phyloP scores from a whole-genome alignment of 441 rosid genomes.

The Eruca vesicaria region DNA sequence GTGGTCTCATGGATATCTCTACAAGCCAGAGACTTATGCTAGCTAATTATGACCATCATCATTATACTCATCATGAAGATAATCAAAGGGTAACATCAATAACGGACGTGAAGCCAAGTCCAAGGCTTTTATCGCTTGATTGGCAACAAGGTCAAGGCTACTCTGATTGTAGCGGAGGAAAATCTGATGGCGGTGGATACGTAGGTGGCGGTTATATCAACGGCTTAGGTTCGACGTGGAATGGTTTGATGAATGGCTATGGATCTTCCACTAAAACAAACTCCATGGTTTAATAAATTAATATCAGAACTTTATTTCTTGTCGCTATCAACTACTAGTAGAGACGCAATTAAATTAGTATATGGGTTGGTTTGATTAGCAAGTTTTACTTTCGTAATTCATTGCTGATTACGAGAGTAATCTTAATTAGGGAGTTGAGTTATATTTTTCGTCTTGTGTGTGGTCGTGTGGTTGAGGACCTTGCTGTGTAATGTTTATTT shows the following conservation, averaged over 20 bases:
- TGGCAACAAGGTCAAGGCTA: conserved; percentile 79
- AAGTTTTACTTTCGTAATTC: neutral
- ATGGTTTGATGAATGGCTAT: conserved; percentile 67
- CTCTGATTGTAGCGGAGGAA: conserved; percentile 38
- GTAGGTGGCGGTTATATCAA: conserved; percentile 45
- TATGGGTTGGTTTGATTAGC: conserved; percentile 13
- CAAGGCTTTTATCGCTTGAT: conserved; percentile 70
- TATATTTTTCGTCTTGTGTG: neutral
- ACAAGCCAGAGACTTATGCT: conserved; percentile 62
- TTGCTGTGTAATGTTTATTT: too few species aligned
- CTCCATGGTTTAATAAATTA: conserved; percentile 48
- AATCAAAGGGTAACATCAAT: conserved; percentile 38
- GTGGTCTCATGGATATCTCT: conserved; percentile 49
- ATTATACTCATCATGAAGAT: conserved; percentile 28
- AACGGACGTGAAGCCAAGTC: conserved; percentile 72
- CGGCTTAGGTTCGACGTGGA: conserved; percentile 70
- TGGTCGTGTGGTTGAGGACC: too few species aligned
- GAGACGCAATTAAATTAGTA: conserved; percentile 11
- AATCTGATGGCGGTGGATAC: conserved; percentile 27
- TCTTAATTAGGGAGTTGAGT: neutral
- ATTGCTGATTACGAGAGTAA: too few species aligned
- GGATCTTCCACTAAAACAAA: conserved; percentile 65
- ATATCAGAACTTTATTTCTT: neutral
- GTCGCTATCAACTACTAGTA: conserved; percentile 5
- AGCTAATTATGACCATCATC: conserved; percentile 43